Evolutionary conservation across 768 basidiomycete species (phyloP).

Genomic region (Termitomyces sp.): DNA sequence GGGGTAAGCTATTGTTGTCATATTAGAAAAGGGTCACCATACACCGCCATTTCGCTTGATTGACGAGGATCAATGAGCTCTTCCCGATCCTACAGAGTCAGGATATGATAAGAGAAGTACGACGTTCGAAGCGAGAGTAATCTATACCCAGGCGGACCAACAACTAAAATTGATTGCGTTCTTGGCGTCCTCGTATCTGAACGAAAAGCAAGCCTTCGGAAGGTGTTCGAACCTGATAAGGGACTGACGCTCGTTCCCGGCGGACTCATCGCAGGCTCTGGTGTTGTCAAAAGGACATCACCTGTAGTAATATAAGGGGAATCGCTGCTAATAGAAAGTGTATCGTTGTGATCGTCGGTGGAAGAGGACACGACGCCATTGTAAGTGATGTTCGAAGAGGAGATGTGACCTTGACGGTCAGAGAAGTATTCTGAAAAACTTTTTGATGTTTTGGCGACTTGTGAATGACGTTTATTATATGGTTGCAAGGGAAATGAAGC

Average conservation of each 20-base stretch:
- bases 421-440: constrained; percentile 55
- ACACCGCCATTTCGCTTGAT: constrained; percentile 73
- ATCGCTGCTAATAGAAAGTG: constrained; percentile 38
- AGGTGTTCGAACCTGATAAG: constrained; percentile 31
- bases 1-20: neutral
- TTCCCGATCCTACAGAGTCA: constrained; percentile 59
- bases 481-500: neutral
- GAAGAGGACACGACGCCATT: constrained; percentile 21
- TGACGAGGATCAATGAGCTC: constrained; percentile 61
- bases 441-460: constrained; percentile 45
- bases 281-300: neutral
- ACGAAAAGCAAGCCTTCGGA: constrained; percentile 39
- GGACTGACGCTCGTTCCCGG: constrained; percentile 25
- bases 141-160: constrained; percentile 56
- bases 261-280: constrained; percentile 17
- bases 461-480: neutral
- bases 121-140: neutral
- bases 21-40: constrained; percentile 11
- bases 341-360: constrained; percentile 36
- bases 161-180: constrained; percentile 56
- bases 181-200: constrained; percentile 36
- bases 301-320: constrained; percentile 16
- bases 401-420: constrained; percentile 32
- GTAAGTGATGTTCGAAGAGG: constrained; percentile 29
- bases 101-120: constrained; percentile 4